Base-by-base conservation (phyloP, 2,329 filamentous ascomycete genomes). In the Alternaria metachromatica region DNA sequence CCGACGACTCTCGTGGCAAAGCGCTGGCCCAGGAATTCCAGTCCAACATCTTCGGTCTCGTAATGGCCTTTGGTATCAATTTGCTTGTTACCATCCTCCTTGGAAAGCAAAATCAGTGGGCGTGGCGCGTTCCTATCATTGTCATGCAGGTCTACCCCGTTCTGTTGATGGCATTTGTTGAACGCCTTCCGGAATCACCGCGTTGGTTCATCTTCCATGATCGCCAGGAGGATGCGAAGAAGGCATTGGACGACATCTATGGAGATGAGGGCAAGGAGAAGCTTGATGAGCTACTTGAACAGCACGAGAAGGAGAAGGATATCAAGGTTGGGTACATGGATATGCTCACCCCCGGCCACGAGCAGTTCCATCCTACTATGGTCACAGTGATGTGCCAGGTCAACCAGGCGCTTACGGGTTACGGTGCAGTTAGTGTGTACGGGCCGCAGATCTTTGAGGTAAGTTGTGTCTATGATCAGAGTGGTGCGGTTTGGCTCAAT, bases 11-110 rank as follows among this genome's bases (percentile, higher is more conserved):
- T 3, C 79, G 87, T 48, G 87, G 88, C 6, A 85, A 84, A 67
- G 86, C 87, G 1, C 75, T 90, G 46, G 87, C 87, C 1, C 86
- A 90, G 70, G 87, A 89, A 68, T 90, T 90, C 69, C 87, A 89
- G 72, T 85, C 84, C 74, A 90, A 90, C 67, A 89, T 90, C 65
- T 87, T 89, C 60, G 87, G 88, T 0, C 75, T 90, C 3, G 82
- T 88, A 62, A 84, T 88, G 83, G 87, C 87, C 0, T 89, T 89
- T 72, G 84, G 80, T 0, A 85, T 89, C 74, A 90, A 89, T 67
- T 78, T 89, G 2, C 81, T 78, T 1, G 82, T 87, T 3, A 89
- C 87, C 0, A 76, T 84, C 6, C 72, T 75, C 1, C 80, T 89
- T 5, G 87, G 87, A 4, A 88, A 89, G 67, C 72, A 78, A 8